A percentile compares a stretch with the other conserved stretches of the same genome.
phyloP scores from a whole-genome alignment of 2,329 filamentous ascomycete genomes.

The Laburnicola sp. region DNA sequence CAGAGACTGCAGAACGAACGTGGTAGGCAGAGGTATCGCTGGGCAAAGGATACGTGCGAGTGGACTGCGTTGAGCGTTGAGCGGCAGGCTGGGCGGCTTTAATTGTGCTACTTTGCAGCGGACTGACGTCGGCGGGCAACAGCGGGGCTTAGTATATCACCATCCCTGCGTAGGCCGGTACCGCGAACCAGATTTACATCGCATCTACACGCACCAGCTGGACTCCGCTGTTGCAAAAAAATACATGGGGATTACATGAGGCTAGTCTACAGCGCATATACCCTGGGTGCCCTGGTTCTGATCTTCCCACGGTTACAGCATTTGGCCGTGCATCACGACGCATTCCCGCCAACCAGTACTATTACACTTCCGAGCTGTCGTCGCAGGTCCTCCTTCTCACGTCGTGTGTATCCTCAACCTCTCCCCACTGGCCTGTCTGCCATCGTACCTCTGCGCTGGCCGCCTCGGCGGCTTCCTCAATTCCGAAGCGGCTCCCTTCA shows the following conservation, averaged over 20 bases:
- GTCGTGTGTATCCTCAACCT: conserved; percentile 98
- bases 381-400: conserved; percentile 83
- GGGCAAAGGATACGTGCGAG: neutral
- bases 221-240: no score
- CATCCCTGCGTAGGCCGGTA: neutral
- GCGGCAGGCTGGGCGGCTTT: neutral
- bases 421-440: conserved; percentile 91
- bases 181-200: no score
- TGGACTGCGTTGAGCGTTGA: no score
- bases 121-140: conserved; percentile 3
- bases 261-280: no score
- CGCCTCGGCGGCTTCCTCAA: conserved; percentile 78
- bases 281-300: no score
- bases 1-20: neutral
- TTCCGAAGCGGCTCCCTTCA: conserved; percentile 62
- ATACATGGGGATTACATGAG: no score
- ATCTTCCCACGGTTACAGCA: no score
- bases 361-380: conserved; percentile 87
- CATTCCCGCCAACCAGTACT: conserved; percentile 65
- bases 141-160: conserved; percentile 1
- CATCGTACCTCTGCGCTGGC: conserved; percentile 84
- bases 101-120: conserved; percentile 1
- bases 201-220: no score
- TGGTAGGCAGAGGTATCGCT: conserved; percentile 4
- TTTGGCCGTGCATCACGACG: conserved; percentile 1